These are phyloP conservation scores for Aplosporella prunicola DNA, from an alignment of 2,329 filamentous ascomycete genomes.

Conservation along the genomic window DNA sequence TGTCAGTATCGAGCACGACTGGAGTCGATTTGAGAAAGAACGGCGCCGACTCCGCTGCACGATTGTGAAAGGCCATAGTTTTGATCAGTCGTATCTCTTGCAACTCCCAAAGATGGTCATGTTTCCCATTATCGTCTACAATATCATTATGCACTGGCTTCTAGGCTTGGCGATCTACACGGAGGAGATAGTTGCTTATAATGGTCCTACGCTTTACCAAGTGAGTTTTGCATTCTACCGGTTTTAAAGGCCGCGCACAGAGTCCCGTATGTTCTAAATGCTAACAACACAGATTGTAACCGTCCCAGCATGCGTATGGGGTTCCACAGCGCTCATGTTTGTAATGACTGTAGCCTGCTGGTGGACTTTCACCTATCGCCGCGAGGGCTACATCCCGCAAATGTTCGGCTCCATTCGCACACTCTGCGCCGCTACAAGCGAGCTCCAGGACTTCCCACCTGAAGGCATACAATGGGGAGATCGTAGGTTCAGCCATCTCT, in stretches of 20 bases:
- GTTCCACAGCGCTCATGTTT: conserved; percentile 20
- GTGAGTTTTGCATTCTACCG: too few species aligned
- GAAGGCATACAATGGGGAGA: conserved; percentile 10
- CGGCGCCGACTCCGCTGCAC: conserved; percentile 20
- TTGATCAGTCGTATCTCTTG: conserved; percentile 21
- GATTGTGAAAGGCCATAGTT: conserved; percentile 19
- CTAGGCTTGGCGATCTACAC: conserved; percentile 15
- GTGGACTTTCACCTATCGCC: conserved; percentile 23
- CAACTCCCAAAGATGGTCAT: conserved; percentile 23
- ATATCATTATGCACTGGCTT: conserved; percentile 23
- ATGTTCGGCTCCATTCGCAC: conserved; percentile 25
- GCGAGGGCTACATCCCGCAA: conserved; percentile 25
- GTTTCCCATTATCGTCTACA: conserved; percentile 23
- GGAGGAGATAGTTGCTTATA: conserved; percentile 5
- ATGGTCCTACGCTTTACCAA: too few species aligned
- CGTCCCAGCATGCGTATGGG: conserved; percentile 19
- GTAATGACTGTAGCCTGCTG: conserved; percentile 23
- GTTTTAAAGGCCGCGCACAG: too few species aligned
- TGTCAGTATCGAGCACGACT: conserved; percentile 20
- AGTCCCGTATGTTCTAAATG: neutral
- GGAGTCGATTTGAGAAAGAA: conserved; percentile 20
- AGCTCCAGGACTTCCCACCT: conserved; percentile 21
- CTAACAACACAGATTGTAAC: conserved; percentile 16
- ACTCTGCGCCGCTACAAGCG: conserved; percentile 20
- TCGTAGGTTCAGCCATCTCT: neutral